Percentiles rank a stretch among this genome's conserved stretches.
These are phyloP conservation scores for Gossypium mustelinum DNA, from an alignment of 345 rosid species.

Conservation along the genomic window DNA sequence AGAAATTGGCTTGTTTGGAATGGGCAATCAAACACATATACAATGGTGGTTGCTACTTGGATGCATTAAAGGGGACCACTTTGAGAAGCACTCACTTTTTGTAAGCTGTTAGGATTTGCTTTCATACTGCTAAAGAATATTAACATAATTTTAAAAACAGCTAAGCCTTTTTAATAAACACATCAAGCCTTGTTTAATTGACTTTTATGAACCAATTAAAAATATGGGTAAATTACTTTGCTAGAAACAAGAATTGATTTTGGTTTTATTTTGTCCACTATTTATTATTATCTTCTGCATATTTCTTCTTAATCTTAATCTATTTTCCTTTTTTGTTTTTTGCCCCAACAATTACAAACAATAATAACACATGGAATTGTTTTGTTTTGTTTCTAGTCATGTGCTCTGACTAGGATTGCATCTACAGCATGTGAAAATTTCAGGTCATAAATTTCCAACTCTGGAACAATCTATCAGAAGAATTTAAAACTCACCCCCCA, in stretches of 20 bases:
- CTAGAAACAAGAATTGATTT: background rate
- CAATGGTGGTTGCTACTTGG: slow-evolving; percentile 28
- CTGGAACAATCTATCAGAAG: background rate
- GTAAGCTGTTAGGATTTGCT: slow-evolving; percentile 21
- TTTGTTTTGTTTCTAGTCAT: background rate
- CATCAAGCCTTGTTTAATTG: background rate
- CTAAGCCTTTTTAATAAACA: slow-evolving; percentile 31
- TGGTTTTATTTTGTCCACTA: background rate
- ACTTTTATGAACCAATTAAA: background rate
- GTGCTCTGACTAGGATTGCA: slow-evolving; percentile 15
- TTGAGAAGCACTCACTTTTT: slow-evolving; percentile 3
- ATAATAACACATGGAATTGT: background rate
- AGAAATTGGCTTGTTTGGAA: slow-evolving; percentile 25
- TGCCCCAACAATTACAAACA: background rate
- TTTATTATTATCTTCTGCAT: too few species aligned
- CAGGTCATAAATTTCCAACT: background rate
- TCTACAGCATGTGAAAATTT: slow-evolving; percentile 11
- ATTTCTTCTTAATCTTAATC: background rate
- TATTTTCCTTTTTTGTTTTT: background rate
- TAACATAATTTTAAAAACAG: slow-evolving; percentile 27
- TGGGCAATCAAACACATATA: background rate
- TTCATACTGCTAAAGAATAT: slow-evolving; percentile 24
- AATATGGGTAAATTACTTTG: background rate
- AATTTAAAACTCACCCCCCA: background rate
- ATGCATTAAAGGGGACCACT: slow-evolving; percentile 30